Evolutionary conservation across 345 rosid species (phyloP).

Genomic region (Lepidium didymum): DNA sequence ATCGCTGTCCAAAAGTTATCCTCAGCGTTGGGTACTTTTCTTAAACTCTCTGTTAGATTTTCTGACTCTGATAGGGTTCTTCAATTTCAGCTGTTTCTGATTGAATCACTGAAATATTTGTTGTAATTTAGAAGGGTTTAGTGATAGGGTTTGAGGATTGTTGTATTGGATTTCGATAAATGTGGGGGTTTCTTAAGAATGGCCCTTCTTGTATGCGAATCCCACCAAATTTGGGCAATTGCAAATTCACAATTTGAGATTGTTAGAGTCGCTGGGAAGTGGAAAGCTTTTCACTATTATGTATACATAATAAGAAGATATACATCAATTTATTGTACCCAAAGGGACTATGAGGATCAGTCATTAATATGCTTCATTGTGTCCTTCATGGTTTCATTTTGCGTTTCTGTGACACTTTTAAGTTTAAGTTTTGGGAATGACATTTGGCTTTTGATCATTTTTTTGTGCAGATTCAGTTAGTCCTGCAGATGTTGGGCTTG

Average conservation of each 20-base stretch:
- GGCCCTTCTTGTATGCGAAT: neutral
- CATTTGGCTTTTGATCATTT: slow-evolving; percentile 3
- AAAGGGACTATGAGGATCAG: neutral
- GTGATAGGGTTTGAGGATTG: slow-evolving; percentile 9
- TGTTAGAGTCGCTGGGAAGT: neutral
- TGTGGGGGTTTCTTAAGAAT: neutral
- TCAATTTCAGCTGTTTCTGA: neutral
- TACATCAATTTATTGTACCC: neutral
- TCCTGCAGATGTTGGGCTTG: slow-evolving; percentile 79
- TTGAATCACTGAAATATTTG: neutral
- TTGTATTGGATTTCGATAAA: slow-evolving; percentile 16
- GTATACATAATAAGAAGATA: neutral
- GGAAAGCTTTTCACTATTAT: neutral
- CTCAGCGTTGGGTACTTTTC: slow-evolving; percentile 66
- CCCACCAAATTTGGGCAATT: neutral
- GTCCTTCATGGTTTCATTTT: too few relatives aligned
- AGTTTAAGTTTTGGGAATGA: too few relatives aligned
- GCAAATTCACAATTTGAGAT: slow-evolving; percentile 3
- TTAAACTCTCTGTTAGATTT: neutral
- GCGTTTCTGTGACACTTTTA: too few relatives aligned
- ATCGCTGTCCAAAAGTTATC: slow-evolving; percentile 37
- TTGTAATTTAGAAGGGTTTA: neutral
- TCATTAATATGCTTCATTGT: neutral
- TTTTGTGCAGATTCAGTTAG: slow-evolving; percentile 53
- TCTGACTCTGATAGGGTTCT: neutral